These are phyloP conservation scores for Metschnikowia koreensis DNA, from an alignment of 805 yeast species.

Conservation along the genomic window DNA sequence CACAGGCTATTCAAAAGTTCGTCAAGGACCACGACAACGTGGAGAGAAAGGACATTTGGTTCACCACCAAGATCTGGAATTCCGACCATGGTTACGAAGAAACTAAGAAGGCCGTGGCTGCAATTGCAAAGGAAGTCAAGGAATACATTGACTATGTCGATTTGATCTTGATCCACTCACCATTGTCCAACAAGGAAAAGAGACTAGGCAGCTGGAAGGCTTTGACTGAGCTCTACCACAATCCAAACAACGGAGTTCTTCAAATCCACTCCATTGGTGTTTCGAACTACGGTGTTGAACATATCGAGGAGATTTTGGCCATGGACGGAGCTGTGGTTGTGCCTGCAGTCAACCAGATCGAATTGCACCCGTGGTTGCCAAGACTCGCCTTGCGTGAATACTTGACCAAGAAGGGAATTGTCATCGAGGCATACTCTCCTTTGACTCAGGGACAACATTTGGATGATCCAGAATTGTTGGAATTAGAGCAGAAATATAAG, in stretches of 20 bases:
- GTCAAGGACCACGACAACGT: slow-evolving; percentile 38
- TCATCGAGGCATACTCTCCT: slow-evolving; percentile 78
- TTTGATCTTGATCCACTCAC: slow-evolving; percentile 51
- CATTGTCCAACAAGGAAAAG: slow-evolving; percentile 34
- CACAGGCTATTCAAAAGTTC: slow-evolving; percentile 56
- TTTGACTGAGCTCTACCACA: slow-evolving; percentile 65
- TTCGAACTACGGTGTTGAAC: slow-evolving; percentile 65
- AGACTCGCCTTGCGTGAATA: slow-evolving; percentile 60
- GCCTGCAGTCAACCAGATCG: slow-evolving; percentile 79
- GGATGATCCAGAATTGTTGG: slow-evolving; percentile 50
- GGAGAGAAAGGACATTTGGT: slow-evolving; percentile 34
- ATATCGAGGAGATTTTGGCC: slow-evolving; percentile 56
- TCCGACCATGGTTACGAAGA: slow-evolving; percentile 42
- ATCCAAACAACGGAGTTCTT: slow-evolving; percentile 50
- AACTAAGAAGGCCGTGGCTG: slow-evolving; percentile 59
- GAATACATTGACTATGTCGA: slow-evolving; percentile 37
- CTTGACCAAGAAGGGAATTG: slow-evolving; percentile 53
- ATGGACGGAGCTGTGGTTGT: slow-evolving; percentile 49
- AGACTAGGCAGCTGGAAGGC: slow-evolving; percentile 69
- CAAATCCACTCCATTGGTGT: slow-evolving; percentile 70
- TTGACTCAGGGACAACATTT: slow-evolving; percentile 62
- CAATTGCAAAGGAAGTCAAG: slow-evolving; percentile 40
- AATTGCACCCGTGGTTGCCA: slow-evolving; percentile 82
- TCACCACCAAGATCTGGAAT: slow-evolving; percentile 35
- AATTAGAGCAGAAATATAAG: slow-evolving; percentile 48